phyloP scores from a whole-genome alignment of 148 eudicot genomes.

The Cornus controversa region DNA sequence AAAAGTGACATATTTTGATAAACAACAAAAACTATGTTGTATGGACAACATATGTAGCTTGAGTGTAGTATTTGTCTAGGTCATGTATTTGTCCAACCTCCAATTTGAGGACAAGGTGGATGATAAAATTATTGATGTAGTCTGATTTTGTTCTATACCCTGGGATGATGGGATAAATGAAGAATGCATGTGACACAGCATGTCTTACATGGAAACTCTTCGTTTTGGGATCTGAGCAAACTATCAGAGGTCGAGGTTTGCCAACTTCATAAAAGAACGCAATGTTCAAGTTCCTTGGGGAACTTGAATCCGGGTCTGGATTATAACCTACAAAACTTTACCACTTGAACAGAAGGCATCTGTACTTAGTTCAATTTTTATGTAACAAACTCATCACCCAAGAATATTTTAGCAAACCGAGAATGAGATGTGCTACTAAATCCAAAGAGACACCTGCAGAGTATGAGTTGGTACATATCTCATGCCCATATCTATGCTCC shows the following conservation, averaged over 20 bases:
- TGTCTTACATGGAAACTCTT: not conserved
- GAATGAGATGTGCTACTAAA: not conserved
- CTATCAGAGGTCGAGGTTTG: not conserved
- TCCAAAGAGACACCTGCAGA: not conserved
- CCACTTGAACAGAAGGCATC: not conserved
- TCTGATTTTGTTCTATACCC: not conserved
- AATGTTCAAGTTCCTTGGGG: not conserved
- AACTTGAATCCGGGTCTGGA: not conserved
- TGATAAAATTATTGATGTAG: not conserved
- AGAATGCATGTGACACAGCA: not conserved
- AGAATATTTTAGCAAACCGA: not conserved
- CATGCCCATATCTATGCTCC: not conserved
- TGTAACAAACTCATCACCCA: not conserved
- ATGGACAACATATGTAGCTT: not conserved
- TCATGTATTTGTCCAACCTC: not conserved
- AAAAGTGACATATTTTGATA: not conserved
- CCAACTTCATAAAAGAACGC: not conserved
- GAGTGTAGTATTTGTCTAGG: not conserved
- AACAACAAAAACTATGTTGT: not conserved
- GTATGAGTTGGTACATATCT: not conserved
- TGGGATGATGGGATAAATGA: not conserved
- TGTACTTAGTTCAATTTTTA: not conserved
- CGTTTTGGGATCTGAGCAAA: not conserved
- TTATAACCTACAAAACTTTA: not conserved
- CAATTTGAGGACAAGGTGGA: not conserved